phyloP scores from a whole-genome alignment of 1,139 yeast genomes.

The Saccharomyces pastorianus region DNA sequence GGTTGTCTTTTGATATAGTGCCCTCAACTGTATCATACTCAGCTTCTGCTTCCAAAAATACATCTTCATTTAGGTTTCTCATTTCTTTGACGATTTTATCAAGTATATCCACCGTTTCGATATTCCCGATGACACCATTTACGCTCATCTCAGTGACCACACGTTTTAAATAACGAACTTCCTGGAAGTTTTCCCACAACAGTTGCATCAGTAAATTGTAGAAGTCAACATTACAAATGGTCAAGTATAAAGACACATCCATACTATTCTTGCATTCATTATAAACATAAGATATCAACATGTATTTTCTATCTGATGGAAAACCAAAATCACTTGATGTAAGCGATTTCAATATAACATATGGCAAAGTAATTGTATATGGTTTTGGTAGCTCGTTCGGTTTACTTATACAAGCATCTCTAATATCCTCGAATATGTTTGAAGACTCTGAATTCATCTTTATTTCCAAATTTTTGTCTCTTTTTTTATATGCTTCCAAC shows the following conservation, averaged over 20 bases:
- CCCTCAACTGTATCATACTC: slow-evolving; percentile 9
- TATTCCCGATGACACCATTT: slow-evolving; percentile 29
- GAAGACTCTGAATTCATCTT: slow-evolving; percentile 6
- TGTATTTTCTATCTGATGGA: slow-evolving; percentile 23
- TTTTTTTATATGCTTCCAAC: slow-evolving; percentile 10
- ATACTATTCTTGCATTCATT: slow-evolving; percentile 21
- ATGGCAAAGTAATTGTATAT: slow-evolving; percentile 23
- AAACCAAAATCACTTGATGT: slow-evolving; percentile 13
- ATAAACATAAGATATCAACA: slow-evolving; percentile 22
- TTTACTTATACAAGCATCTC: slow-evolving; percentile 5
- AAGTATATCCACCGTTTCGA: slow-evolving; percentile 23
- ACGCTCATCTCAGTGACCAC: slow-evolving; percentile 26
- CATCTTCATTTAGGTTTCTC: slow-evolving; percentile 20
- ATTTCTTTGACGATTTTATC: slow-evolving; percentile 16
- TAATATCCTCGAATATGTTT: slow-evolving; percentile 14
- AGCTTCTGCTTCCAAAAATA: slow-evolving; percentile 1
- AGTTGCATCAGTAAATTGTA: slow-evolving; percentile 25
- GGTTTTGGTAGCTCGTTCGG: slow-evolving; percentile 24
- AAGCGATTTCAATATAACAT: slow-evolving; percentile 17
- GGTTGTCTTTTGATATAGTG: slow-evolving; percentile 2
- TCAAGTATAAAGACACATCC: slow-evolving; percentile 25
- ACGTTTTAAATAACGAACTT: slow-evolving; percentile 16
- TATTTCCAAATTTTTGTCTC: slow-evolving; percentile 13
- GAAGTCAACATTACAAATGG: slow-evolving; percentile 27
- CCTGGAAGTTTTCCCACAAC: slow-evolving; percentile 26